Conservation (phyloP, 257 asterid species). For the Prunella vulgaris region DNA sequence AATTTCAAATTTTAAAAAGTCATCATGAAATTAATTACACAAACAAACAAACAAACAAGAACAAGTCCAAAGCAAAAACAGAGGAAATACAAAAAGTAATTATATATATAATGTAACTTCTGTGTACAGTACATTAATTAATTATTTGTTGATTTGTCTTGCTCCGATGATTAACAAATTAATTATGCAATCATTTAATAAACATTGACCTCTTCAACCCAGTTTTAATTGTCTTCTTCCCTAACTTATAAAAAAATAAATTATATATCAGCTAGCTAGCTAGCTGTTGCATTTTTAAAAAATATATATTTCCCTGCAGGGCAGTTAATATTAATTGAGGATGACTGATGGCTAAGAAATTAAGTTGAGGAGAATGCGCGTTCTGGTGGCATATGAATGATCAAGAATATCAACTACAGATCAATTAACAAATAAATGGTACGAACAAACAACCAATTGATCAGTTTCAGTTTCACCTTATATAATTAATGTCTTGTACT, state of each 20-base stretch:
- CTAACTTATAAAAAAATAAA: not conserved
- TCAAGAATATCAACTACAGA: no score
- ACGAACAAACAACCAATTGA: no score
- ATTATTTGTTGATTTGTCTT: constrained; percentile 18
- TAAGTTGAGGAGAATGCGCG: no score
- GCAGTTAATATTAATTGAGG: not conserved
- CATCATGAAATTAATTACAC: not conserved
- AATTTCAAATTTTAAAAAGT: constrained; percentile 8
- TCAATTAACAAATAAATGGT: no score
- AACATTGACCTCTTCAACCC: constrained; percentile 40
- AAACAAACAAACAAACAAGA: no score
- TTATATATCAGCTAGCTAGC: constrained; percentile 14
- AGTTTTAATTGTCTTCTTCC: constrained; percentile 34
- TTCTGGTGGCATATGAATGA: no score
- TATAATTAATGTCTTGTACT: no score
- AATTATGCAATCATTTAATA: constrained; percentile 17
- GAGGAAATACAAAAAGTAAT: no score
- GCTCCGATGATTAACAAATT: constrained; percentile 30
- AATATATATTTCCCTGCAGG: not conserved
- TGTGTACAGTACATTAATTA: constrained; percentile 10
- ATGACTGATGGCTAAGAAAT: not conserved
- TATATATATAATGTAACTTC: not conserved
- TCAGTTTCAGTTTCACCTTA: no score
- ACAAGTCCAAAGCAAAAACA: constrained; percentile 32
- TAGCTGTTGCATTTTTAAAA: constrained; percentile 20